These are phyloP conservation scores for Grammothele lineata DNA, from an alignment of 768 basidiomycete genomes.

Conservation along the genomic window DNA sequence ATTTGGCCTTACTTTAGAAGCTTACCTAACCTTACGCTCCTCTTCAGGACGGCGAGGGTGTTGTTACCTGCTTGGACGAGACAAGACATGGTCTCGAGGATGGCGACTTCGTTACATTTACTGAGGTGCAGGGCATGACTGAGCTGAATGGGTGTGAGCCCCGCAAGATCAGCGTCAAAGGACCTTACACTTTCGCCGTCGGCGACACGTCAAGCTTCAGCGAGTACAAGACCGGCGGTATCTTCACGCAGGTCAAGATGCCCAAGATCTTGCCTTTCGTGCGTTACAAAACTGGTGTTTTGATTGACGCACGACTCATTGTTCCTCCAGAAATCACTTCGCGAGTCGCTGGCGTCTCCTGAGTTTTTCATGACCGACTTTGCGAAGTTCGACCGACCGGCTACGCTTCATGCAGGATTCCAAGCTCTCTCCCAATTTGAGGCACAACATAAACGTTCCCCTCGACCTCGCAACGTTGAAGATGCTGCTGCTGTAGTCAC, in stretches of 20 bases:
- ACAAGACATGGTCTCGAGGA: slow-evolving; percentile 98
- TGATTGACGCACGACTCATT: too few relatives aligned
- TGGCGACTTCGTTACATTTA: slow-evolving; percentile 95
- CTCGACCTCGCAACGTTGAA: slow-evolving; percentile 74
- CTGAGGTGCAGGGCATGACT: slow-evolving; percentile 92
- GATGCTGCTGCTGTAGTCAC: slow-evolving; percentile 74
- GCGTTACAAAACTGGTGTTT: too few relatives aligned
- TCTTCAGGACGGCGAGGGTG: slow-evolving; percentile 72
- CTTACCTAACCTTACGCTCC: not conserved
- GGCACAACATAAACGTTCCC: slow-evolving; percentile 60
- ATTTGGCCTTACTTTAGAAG: not conserved
- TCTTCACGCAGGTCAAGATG: slow-evolving; percentile 99
- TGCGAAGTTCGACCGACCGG: slow-evolving; percentile 91
- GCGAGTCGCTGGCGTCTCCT: slow-evolving; percentile 75
- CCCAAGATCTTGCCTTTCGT: slow-evolving; percentile 95
- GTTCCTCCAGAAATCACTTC: slow-evolving; percentile 76
- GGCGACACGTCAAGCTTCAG: slow-evolving; percentile 82
- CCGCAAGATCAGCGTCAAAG: slow-evolving; percentile 88
- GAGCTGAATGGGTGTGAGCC: slow-evolving; percentile 90
- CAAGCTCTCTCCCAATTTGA: slow-evolving; percentile 85
- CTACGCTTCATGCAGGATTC: slow-evolving; percentile 90
- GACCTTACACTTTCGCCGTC: slow-evolving; percentile 96
- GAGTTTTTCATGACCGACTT: slow-evolving; percentile 96
- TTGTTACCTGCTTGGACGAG: slow-evolving; percentile 96
- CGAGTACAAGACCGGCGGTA: slow-evolving; percentile 82